Evolutionary conservation across 1,284 basidiomycete genomes (phyloP).

Genomic region (Testicularia cyperi): DNA sequence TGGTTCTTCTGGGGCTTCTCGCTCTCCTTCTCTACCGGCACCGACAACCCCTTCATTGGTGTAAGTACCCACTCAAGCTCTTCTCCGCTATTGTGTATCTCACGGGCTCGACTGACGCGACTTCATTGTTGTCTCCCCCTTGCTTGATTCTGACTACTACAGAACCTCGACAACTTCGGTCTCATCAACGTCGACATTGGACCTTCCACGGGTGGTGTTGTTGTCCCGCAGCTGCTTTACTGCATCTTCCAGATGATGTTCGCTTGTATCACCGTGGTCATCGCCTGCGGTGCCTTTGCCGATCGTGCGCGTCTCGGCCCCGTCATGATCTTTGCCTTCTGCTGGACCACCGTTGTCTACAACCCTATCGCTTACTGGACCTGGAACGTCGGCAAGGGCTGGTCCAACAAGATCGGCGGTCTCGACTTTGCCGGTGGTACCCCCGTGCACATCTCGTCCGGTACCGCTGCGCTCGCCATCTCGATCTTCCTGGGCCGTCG

Average conservation of each 20-base stretch:
- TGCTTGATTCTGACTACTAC: neutral
- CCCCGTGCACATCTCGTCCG: slow-evolving; percentile 62
- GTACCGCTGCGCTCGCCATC: slow-evolving; percentile 59
- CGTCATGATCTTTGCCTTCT: slow-evolving; percentile 77
- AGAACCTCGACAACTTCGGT: slow-evolving; percentile 72
- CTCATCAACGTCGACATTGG: slow-evolving; percentile 76
- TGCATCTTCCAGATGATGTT: slow-evolving; percentile 88
- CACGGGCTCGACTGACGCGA: too few species aligned
- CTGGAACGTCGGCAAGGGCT: slow-evolving; percentile 56
- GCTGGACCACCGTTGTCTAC: slow-evolving; percentile 91
- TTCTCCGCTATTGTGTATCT: too few species aligned
- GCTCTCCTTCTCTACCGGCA: slow-evolving; percentile 62
- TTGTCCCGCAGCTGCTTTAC: slow-evolving; percentile 78
- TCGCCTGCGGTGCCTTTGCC: slow-evolving; percentile 87
- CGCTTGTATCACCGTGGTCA: slow-evolving; percentile 68
- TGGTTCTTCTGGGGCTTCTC: slow-evolving; percentile 62
- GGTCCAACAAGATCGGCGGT: slow-evolving; percentile 57
- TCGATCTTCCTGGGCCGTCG: slow-evolving; percentile 61
- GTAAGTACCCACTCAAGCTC: too few species aligned
- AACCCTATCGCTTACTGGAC: slow-evolving; percentile 59
- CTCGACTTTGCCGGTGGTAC: slow-evolving; percentile 62
- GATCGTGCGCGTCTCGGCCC: slow-evolving; percentile 87
- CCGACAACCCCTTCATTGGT: slow-evolving; percentile 63
- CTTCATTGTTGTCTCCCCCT: too few species aligned
- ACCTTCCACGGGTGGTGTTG: slow-evolving; percentile 65